Percentiles rank a stretch among this genome's conserved stretches.
These are phyloP conservation scores for Candida anutae DNA, from an alignment of 1,139 yeast species.

Conservation along the genomic window DNA sequence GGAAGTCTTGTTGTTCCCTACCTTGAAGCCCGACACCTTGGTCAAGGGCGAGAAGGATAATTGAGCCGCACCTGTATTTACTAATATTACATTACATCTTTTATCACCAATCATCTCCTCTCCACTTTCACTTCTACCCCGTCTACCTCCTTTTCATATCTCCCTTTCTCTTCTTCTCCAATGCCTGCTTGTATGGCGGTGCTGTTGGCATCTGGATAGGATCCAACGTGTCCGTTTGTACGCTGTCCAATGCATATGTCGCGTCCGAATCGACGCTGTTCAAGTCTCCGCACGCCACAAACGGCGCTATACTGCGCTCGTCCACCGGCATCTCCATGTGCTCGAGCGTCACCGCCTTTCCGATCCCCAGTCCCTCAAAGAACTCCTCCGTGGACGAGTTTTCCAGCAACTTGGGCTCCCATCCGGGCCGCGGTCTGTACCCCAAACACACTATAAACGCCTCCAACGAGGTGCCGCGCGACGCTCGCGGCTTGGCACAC, in stretches of 20 bases:
- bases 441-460: conserved; percentile 90
- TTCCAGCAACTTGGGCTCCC: conserved; percentile 62
- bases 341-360: conserved; percentile 40
- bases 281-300: conserved; percentile 90
- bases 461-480: conserved; percentile 89
- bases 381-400: conserved; percentile 72
- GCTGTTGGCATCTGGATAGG: conserved; percentile 95
- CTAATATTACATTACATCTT: no score
- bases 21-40: conserved; percentile 84
- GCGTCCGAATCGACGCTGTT: conserved; percentile 90
- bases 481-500: conserved; percentile 93
- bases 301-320: conserved; percentile 72
- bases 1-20: conserved; percentile 97
- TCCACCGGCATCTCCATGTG: conserved; percentile 41
- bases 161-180: conserved; percentile 79
- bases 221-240: conserved; percentile 47
- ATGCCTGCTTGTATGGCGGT: conserved; percentile 89
- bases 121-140: not conserved
- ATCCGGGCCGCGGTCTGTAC: conserved; percentile 70
- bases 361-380: conserved; percentile 59
- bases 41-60: conserved; percentile 32
- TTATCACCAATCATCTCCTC: no score
- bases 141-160: conserved; percentile 26
- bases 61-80: no score
- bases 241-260: conserved; percentile 61